These are phyloP conservation scores for Microbotryum silenes-acaulis DNA, from an alignment of 1,284 basidiomycete genomes.

Conservation along the genomic window DNA sequence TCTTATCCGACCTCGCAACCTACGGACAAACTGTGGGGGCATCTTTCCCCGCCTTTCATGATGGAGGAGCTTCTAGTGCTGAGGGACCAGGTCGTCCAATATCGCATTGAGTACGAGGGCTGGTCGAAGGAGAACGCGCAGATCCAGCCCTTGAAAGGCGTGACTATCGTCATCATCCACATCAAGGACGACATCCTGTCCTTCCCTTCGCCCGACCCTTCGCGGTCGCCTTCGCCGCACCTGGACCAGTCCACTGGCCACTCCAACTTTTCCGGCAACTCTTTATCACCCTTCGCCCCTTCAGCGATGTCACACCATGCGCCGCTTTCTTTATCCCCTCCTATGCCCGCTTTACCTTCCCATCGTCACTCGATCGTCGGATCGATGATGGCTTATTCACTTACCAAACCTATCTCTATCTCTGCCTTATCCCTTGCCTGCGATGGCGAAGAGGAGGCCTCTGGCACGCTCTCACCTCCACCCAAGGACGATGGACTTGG, in stretches of 20 bases:
- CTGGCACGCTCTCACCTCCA: no score
- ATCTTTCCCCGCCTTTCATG: conserved; percentile 65
- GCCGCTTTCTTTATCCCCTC: conserved; percentile 14
- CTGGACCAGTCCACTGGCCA: not conserved
- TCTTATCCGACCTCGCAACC: conserved; percentile 62
- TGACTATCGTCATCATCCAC: conserved; percentile 61
- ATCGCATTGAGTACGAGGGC: conserved; percentile 22
- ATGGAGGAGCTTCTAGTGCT: conserved; percentile 57
- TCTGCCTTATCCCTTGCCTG: not conserved
- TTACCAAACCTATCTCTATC: not conserved
- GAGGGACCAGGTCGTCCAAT: conserved; percentile 54
- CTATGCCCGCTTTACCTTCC: conserved; percentile 7
- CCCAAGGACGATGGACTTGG: not conserved
- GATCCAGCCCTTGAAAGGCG: conserved; percentile 12
- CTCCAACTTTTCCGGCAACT: not conserved
- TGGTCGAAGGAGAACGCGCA: not conserved
- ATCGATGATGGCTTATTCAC: not conserved
- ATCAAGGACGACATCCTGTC: conserved; percentile 56
- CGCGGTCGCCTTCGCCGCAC: not conserved
- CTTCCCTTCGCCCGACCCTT: not conserved
- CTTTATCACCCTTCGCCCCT: not conserved
- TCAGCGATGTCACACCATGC: not conserved
- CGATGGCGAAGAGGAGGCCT: not conserved
- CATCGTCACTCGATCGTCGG: conserved; percentile 6
- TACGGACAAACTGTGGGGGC: conserved; percentile 60